Base-by-base conservation (phyloP, 768 basidiomycete genomes). In the Rickenella mellea region DNA sequence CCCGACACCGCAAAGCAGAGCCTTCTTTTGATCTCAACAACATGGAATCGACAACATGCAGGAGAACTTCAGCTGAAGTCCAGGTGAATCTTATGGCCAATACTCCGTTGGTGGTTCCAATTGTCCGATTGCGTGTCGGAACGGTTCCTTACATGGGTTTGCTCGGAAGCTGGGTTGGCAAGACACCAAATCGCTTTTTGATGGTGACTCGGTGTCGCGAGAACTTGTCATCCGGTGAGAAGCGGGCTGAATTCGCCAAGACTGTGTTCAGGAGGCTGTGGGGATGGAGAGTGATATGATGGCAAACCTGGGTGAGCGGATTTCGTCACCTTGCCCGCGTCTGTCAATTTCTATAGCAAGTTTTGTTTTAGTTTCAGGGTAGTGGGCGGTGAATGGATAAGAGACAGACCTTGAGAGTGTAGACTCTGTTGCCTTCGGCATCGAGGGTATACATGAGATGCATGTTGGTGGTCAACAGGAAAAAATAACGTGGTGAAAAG, bases 141-240 rank as follows among this genome's bases (percentile, higher is more conserved):
- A n/a, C n/a, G n/a, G n/a, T 36, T 8, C 21, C 21, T 74, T 72
- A 96, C 70, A 93, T 70, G 15, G 93, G 92, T 63, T 90, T 91
- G 41, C 74, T 66, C 21, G 94, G 92, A 15, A 87, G 72, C 58
- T 97, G 92, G 14, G 94, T 93, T 48, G 82, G 77, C 48, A 99
- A 78, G 43, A 96, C 77, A 45, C 80, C 79, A 57, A 82, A 85
- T 57, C 94, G 80, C 67, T 89, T 90, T 71, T 98, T 98, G 57
- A 97, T 82, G 5, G 91, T 96, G 47, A 98, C 92, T 46, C 96
- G 85, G 58, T 99, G 94, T 48, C 92, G 76, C 47, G 92, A 94
- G 67, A 94, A 98, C 69, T 98, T 98, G 76, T 98, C 94, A 62
- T 99, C 96, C 9, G 94, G 94, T 11, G 94, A 97, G 66, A 98